phyloP scores from a whole-genome alignment of 1,284 basidiomycete species.

The Cutaneotrichosporon cavernicola region DNA sequence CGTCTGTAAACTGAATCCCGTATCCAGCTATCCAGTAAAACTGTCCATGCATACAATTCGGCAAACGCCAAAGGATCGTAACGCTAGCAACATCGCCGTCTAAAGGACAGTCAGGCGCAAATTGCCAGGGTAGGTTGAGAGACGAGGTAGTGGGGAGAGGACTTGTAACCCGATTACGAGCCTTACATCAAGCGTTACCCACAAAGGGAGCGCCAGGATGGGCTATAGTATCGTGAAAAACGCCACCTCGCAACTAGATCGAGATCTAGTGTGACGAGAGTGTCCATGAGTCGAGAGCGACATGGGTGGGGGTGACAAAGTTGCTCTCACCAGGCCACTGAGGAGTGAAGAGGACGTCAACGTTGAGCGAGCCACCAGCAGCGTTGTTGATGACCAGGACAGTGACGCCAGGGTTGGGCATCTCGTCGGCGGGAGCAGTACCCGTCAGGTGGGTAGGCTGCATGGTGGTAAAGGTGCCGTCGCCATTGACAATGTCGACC shows the following conservation, averaged over 20 bases:
- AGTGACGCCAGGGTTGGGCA: constrained; percentile 72
- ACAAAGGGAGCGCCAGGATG: neutral
- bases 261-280: constrained; percentile 63
- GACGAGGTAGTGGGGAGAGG: too few relatives aligned
- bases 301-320: constrained; percentile 61
- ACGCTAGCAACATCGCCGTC: neutral
- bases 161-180: neutral
- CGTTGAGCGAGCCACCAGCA: constrained; percentile 65
- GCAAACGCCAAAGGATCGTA: constrained; percentile 9
- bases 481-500: constrained; percentile 60
- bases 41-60: constrained; percentile 12
- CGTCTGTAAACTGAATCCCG: neutral
- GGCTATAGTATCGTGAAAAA: neutral
- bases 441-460: constrained; percentile 34
- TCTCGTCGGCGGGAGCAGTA: constrained; percentile 58
- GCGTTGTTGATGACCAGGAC: constrained; percentile 72
- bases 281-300: constrained; percentile 67
- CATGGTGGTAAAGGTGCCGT: constrained; percentile 44
- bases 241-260: constrained; percentile 2
- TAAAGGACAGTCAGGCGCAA: neutral
- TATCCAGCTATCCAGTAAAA: neutral
- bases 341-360: constrained; percentile 81
- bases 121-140: neutral
- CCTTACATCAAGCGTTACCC: constrained; percentile 6
- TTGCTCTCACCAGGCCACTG: constrained; percentile 69